These are phyloP conservation scores for Pyrenopolyporus hunteri DNA, from an alignment of 495 filamentous ascomycete genomes.

Conservation along the genomic window DNA sequence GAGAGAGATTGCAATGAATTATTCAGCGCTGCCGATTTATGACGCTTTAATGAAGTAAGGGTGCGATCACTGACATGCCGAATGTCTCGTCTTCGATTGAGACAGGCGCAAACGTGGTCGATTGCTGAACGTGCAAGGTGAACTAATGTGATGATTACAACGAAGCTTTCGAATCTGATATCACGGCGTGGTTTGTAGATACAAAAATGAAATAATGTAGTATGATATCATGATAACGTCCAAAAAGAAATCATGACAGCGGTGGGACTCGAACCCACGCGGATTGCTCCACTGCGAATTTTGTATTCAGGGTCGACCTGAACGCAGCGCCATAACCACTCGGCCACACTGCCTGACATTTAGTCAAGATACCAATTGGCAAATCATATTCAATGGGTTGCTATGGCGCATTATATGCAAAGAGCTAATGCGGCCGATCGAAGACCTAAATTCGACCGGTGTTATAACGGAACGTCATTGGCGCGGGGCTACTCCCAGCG, in stretches of 20 bases:
- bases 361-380: not conserved
- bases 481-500: not conserved
- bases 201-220: not conserved
- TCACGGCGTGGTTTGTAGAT: not conserved
- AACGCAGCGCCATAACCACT: conserved; percentile 47
- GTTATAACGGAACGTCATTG: not conserved
- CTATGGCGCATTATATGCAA: not conserved
- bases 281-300: conserved; percentile 48
- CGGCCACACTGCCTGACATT: conserved; percentile 25
- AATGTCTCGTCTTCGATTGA: not conserved
- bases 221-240: not conserved
- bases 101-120: no score
- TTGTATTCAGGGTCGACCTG: conserved; percentile 31
- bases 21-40: not conserved
- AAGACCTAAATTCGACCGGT: not conserved
- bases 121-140: no score
- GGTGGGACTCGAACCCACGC: conserved; percentile 54
- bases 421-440: no score
- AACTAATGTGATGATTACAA: no score
- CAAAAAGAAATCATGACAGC: conserved; percentile 33
- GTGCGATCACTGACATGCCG: not conserved
- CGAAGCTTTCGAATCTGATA: not conserved
- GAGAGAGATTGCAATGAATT: not conserved
- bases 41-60: not conserved
- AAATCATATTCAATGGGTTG: not conserved